A percentile compares a stretch with the other conserved stretches of the same genome.
These are phyloP conservation scores for Russula griseocarnosa DNA, from an alignment of 768 basidiomycete genomes.

Conservation along the genomic window DNA sequence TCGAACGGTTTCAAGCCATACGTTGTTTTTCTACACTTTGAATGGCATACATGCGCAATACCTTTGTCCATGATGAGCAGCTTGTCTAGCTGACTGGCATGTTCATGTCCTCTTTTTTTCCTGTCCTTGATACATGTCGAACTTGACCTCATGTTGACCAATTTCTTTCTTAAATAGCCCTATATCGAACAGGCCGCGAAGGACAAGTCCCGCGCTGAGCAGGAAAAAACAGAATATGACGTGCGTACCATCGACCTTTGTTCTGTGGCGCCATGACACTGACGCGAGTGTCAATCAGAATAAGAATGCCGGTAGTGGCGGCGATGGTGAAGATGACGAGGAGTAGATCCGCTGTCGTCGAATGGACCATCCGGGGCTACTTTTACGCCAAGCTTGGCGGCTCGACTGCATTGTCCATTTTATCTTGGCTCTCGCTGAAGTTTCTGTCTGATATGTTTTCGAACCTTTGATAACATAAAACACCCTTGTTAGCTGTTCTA, in stretches of 20 bases:
- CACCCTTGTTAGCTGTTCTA: conserved; percentile 8
- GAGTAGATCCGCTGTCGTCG: conserved; percentile 32
- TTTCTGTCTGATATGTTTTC: conserved; percentile 19
- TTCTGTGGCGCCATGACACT: background rate
- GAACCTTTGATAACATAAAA: conserved; percentile 19
- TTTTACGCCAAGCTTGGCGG: conserved; percentile 2
- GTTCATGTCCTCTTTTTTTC: background rate
- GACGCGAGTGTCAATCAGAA: conserved; percentile 27
- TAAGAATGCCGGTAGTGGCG: conserved; percentile 41
- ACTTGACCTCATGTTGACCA: conserved; percentile 12
- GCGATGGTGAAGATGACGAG: conserved; percentile 46
- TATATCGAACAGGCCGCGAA: conserved; percentile 82
- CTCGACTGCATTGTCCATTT: background rate
- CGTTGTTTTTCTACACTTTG: background rate
- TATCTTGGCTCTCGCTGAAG: conserved; percentile 12
- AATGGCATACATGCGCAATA: conserved; percentile 14
- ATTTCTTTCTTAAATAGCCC: conserved; percentile 48
- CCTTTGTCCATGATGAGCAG: background rate
- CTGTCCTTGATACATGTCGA: background rate
- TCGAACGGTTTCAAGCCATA: background rate
- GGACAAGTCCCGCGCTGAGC: conserved; percentile 85
- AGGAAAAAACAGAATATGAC: conserved; percentile 57
- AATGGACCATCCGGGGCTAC: conserved; percentile 11
- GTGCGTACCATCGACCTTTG: conserved; percentile 34
- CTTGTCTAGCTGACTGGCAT: background rate